Conservation (phyloP, 306 rosid species). For the Acacia acuminata region DNA sequence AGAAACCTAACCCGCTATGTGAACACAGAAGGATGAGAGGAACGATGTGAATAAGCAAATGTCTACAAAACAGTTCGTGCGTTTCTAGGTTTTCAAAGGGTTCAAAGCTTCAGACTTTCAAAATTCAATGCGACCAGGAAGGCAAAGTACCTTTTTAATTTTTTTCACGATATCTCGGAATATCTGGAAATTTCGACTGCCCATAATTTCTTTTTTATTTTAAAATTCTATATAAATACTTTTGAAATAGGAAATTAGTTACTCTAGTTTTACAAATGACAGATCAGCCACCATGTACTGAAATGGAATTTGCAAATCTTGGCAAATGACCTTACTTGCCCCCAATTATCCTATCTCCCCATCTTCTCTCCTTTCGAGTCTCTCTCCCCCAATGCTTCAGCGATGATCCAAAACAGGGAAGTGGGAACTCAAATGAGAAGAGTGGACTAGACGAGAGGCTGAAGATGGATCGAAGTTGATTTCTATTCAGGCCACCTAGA, state of each 20-base stretch:
- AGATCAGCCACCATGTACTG: no score
- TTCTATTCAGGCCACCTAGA: constrained; percentile 93
- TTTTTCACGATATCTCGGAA: not conserved
- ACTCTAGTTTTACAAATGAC: no score
- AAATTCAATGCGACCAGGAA: not conserved
- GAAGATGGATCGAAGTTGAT: constrained; percentile 70
- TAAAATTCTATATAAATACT: no score
- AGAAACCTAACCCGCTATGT: not conserved
- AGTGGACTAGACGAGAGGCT: constrained; percentile 82
- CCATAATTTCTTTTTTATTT: not conserved
- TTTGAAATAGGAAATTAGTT: no score
- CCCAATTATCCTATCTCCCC: no score
- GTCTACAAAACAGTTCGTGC: not conserved
- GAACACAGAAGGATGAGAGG: not conserved
- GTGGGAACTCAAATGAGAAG: not conserved
- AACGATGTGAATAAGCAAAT: not conserved
- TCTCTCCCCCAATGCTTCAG: no score
- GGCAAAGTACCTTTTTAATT: not conserved
- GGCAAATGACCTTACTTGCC: no score
- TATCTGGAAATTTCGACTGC: not conserved
- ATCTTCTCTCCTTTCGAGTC: no score
- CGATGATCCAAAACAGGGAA: not conserved
- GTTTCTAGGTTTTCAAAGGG: constrained; percentile 34
- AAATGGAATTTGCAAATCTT: no score
- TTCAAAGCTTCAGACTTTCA: not conserved